Evolutionary conservation across 2,329 filamentous ascomycete species (phyloP), one percentile per base, ranked within the genome.

Genomic region (Beauveria asiatica): DNA sequence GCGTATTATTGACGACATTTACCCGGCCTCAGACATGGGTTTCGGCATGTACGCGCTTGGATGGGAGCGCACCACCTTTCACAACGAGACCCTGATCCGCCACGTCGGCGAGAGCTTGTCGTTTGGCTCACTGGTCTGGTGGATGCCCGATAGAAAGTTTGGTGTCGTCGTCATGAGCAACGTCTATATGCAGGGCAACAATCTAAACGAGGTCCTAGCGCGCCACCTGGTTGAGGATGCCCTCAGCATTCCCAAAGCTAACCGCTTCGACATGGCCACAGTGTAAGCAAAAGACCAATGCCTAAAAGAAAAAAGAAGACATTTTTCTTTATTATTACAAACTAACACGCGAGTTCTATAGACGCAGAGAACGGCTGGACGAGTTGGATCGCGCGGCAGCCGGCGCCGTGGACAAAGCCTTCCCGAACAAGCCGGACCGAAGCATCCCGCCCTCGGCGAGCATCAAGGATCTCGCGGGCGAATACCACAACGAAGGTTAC

Each of bases 71-170:
- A 45, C 33, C 23, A 16, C 19, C 1, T 53, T 59, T n/a, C 57
- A 59, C 13, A 49, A 49, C 17, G 37, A 58, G 33, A 21, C 45
- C 3, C 23, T 58, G 1, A 42, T 25, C 17, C 17, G 19, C 3
- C 46, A 58, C 30, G 3, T 4, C 33, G 57, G 57, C 8, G 25
- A 51, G 46, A 52, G 33, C 25, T 23, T 59, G 5, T 42, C 57
- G 17, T 51, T 51, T 41, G 57, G 57, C 25, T 45, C 46, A 11
- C 23, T 30, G 21, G 13, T 53, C n/a, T 59, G n/a, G n/a, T 59
- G 57, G 57, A 25, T 59, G 19, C 57, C 57, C 1, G 25, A 33
- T 13, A 17, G 48, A 13, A n/a, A 52, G 19, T 46, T 45, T 10
- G 57, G 33, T n/a, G 48, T 45, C 16, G 25, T 59, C 16, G 8